Conservation (phyloP, 2,329 filamentous ascomycete species). For the Epichloe uncinata region DNA sequence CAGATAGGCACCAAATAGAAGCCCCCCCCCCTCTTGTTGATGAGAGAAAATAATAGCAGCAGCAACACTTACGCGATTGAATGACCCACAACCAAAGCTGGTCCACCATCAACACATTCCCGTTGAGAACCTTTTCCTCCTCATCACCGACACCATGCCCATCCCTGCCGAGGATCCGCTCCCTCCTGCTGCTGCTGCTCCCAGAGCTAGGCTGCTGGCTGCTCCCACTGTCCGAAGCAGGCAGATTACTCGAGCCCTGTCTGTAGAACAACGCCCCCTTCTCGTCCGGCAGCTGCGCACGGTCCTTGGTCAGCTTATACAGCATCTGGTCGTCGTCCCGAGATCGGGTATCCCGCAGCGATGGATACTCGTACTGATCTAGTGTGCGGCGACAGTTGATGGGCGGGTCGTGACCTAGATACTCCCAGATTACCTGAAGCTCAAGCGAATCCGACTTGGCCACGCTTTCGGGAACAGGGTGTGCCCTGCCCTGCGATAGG, state of each 20-base stretch:
- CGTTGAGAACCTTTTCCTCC: slow-evolving; percentile 31
- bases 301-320: slow-evolving; percentile 48
- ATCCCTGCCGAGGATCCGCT: slow-evolving; percentile 10
- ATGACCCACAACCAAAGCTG: slow-evolving; percentile 50
- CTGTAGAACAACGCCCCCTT: slow-evolving; percentile 14
- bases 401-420: slow-evolving; percentile 45
- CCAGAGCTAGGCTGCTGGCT: slow-evolving; percentile 14
- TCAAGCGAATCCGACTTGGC: slow-evolving; percentile 43
- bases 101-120: slow-evolving; percentile 53
- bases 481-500: slow-evolving; percentile 37
- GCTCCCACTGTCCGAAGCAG: slow-evolving; percentile 13
- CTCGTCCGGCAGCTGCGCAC: slow-evolving; percentile 13
- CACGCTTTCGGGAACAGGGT: slow-evolving; percentile 41
- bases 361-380: slow-evolving; percentile 52
- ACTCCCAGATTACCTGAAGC: slow-evolving; percentile 49
- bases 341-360: slow-evolving; percentile 43
- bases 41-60: neutral
- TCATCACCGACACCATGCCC: slow-evolving; percentile 11
- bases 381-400: slow-evolving; percentile 48
- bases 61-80: slow-evolving; percentile 32
- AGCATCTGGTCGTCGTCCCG: slow-evolving; percentile 55
- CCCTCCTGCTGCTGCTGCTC: slow-evolving; percentile 14
- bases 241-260: slow-evolving; percentile 18
- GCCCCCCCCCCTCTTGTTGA: too few relatives aligned
- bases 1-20: neutral